These are phyloP conservation scores for Lyophyllum semitale DNA, from an alignment of 768 basidiomycete species.

Conservation along the genomic window DNA sequence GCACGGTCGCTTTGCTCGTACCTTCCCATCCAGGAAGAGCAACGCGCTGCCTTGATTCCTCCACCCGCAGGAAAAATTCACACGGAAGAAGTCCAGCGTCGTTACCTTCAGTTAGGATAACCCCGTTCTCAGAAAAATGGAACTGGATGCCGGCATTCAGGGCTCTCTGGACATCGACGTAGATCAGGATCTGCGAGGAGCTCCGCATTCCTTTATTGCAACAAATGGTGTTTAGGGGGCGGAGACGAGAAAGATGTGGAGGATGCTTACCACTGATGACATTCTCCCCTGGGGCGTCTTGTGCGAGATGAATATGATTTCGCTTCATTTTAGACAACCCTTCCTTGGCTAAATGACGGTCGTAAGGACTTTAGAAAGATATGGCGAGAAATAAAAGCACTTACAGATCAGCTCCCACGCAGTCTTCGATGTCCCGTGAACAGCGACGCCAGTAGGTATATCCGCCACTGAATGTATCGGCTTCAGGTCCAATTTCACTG, in stretches of 20 bases:
- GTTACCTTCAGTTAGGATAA: constrained; percentile 84
- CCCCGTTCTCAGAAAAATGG: constrained; percentile 82
- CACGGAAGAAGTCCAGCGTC: constrained; percentile 58
- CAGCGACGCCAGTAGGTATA: constrained; percentile 69
- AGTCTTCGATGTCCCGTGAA: constrained; percentile 73
- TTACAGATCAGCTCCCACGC: constrained; percentile 77
- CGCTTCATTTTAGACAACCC: constrained; percentile 85
- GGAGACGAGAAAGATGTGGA: neutral
- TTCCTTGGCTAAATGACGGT: constrained; percentile 46
- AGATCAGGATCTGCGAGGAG: constrained; percentile 79
- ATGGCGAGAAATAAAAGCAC: constrained; percentile 12
- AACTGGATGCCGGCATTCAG: constrained; percentile 72
- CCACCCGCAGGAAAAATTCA: constrained; percentile 72
- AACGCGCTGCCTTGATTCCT: constrained; percentile 41
- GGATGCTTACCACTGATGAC: constrained; percentile 71
- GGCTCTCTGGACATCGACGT: constrained; percentile 73
- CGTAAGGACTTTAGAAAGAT: neutral
- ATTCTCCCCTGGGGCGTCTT: constrained; percentile 64
- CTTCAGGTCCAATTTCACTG: constrained; percentile 66
- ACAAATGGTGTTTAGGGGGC: neutral
- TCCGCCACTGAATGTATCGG: constrained; percentile 58
- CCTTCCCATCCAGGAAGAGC: constrained; percentile 35
- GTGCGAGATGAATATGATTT: constrained; percentile 93
- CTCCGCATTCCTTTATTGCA: constrained; percentile 71
- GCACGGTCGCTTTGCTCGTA: neutral